Base-by-base conservation (phyloP, 805 yeast genomes). In the Groenewaldozyma salmanticensis region DNA sequence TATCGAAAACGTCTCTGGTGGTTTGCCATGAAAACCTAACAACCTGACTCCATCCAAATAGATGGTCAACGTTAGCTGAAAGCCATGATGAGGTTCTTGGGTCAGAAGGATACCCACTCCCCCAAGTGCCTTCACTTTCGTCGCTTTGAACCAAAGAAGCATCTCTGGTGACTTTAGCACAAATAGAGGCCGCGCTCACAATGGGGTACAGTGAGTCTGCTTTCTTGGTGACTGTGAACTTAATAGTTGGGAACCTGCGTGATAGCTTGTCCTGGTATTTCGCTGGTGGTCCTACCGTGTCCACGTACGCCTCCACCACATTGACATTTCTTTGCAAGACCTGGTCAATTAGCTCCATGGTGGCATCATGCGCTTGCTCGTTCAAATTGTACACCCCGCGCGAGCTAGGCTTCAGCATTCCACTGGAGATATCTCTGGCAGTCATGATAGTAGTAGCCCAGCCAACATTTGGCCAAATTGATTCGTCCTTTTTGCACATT, bases 111-210 rank as follows among this genome's bases (percentile, higher is more conserved):
- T 92, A 92, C 1, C 98, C 98, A 0, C 94, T 83, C 1, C 98
- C 98, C 64, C 79, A 76, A 22, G 33, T 33, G 35, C 27, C 52
- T 16, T 48, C 52, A 9, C 48, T 39, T 11, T n/a, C 41, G 47
- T 47, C 16, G 45, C 48, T 9, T 40, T 47, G 52, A 27, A 61
- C 49, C 46, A 82, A 61, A 33, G 74, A 70, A 35, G 74, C 60
- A 58, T 92, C 99, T 55, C 99, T 72, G 0, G 97, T 87, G 4
- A 92, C 98, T 57, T 92, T 92, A 6, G 99, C 99, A 35, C 88
- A 88, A 37, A 92, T 84, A 17, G 94, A 81, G 0, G 98, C 99
- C 1, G 94, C 83, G 57, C 94, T 81, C 5, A 92, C 99, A 41
- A 86, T 78, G 1, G 97, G 96, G 57, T 71, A 92, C 16, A 86